Evolutionary conservation across 176 grass and related monocot genomes (phyloP), one percentile per base, ranked within the genome.

Genomic region (Triticum urartu): DNA sequence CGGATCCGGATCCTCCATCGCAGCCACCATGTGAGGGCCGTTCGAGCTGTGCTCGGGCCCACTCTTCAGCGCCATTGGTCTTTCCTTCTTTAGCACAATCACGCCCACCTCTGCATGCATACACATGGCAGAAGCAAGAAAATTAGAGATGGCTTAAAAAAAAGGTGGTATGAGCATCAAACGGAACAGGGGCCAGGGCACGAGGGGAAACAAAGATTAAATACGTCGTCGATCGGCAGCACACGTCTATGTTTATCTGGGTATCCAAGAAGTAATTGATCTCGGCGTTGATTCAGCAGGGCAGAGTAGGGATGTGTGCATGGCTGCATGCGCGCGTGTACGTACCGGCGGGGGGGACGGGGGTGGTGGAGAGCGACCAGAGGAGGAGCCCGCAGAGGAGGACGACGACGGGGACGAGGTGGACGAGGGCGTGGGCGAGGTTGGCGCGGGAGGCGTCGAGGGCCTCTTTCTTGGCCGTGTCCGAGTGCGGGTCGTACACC

Each of bases 381-480:
- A 97, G 92, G 34, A 97, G 61, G 74, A 93, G 68, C 78, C 87
- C 86, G 81, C 90, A 97, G 87, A 93, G 34, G 54, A 97, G 48
- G 79, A 97, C 24, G 70, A 93, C 85, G 64, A 93, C 45, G 20
- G 95, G 95, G 75, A 97, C 52, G 30, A 93, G 65, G 60, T 97
- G 92, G 78, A 97, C 87, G 43, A 94, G 79, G 38, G 72, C 74
- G 75, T 90, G 92, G 7, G 95, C 92, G 35, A 93, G 76, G 77
- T 73, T 75, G 58, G 89, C 84, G 5, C 79, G 90, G 22, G 64
- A 83, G 9, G 82, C 81, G 61, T 87, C 89, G 54, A 91, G 42
- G 2, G 85, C 87, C 72, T 93, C 95, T 84, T 97, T 97, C 92
- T 97, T 97, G 9, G 85, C 68, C 33, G 60, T 75, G 34, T 94